A percentile compares a stretch with the other conserved stretches of the same genome.
phyloP scores from a whole-genome alignment of 1,284 basidiomycete species.

The Xerocomus amazonicus region DNA sequence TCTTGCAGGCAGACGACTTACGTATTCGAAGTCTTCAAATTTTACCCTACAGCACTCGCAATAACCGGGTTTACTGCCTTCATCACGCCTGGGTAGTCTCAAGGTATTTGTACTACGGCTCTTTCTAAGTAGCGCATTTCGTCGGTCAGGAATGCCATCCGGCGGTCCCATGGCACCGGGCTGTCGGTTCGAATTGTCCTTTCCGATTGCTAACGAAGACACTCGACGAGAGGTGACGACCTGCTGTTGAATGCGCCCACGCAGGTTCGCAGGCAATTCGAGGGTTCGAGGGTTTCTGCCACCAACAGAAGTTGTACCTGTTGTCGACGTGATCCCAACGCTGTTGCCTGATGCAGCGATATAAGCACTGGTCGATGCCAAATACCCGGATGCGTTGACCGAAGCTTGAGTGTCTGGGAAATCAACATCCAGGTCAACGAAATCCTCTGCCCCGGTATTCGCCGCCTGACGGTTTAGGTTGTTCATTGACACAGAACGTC shows the following conservation, averaged over 20 bases:
- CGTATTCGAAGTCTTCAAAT: constrained; percentile 85
- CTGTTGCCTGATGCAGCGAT: constrained; percentile 94
- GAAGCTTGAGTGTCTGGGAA: constrained; percentile 47
- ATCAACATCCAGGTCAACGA: constrained; percentile 49
- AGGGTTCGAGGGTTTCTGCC: constrained; percentile 42
- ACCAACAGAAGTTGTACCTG: constrained; percentile 77
- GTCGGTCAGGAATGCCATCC: constrained; percentile 49
- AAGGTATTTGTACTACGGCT: constrained; percentile 77
- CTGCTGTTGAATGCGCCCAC: constrained; percentile 57
- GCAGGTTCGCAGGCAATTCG: constrained; percentile 51
- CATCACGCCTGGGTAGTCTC: constrained; percentile 70
- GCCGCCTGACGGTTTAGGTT: constrained; percentile 59
- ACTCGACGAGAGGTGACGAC: constrained; percentile 60
- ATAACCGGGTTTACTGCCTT: constrained; percentile 91
- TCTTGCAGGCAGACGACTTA: constrained; percentile 38
- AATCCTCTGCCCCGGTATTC: constrained; percentile 32
- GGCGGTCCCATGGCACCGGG: constrained; percentile 65
- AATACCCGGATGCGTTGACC: constrained; percentile 65
- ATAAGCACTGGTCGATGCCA: constrained; percentile 58
- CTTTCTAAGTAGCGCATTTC: constrained; percentile 54
- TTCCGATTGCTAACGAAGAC: constrained; percentile 30
- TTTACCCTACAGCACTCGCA: constrained; percentile 95
- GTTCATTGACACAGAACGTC: constrained; percentile 75
- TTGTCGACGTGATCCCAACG: constrained; percentile 85
- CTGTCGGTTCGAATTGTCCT: constrained; percentile 33